Percentiles rank a stretch among this genome's conserved stretches.
These are phyloP conservation scores for Leccinum subrobustum DNA, from an alignment of 1,284 basidiomycete genomes.

Conservation along the genomic window DNA sequence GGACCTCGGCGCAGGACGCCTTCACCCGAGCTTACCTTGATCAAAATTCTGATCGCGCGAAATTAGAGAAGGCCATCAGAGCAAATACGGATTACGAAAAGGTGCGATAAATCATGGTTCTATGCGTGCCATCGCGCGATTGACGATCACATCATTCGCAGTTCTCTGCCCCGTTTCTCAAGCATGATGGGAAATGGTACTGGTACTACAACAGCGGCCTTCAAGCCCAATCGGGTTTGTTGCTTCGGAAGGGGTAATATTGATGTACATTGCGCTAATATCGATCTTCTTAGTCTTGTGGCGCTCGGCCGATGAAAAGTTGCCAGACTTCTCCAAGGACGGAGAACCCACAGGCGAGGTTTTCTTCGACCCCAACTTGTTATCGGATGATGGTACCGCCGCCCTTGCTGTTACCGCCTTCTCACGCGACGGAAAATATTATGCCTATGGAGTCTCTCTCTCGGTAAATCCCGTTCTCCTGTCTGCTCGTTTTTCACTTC, in stretches of 20 bases:
- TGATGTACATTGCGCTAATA: background rate
- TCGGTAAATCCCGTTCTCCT: conserved; percentile 44
- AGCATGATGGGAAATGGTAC: conserved; percentile 72
- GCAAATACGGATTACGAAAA: conserved; percentile 69
- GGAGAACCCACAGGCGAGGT: conserved; percentile 55
- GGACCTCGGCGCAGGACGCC: conserved; percentile 61
- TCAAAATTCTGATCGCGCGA: conserved; percentile 55
- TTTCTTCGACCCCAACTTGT: conserved; percentile 77
- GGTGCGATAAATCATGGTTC: conserved; percentile 40
- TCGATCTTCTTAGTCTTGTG: conserved; percentile 50
- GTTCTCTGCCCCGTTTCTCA: conserved; percentile 61
- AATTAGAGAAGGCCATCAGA: conserved; percentile 59
- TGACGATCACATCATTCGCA: conserved; percentile 27
- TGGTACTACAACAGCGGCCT: conserved; percentile 76
- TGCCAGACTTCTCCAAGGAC: conserved; percentile 52
- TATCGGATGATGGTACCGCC: conserved; percentile 74
- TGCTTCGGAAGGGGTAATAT: background rate
- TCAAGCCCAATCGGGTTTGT: conserved; percentile 59
- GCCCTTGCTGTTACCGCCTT: conserved; percentile 59
- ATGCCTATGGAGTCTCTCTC: conserved; percentile 74
- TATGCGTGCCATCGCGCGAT: background rate
- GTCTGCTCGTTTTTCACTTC: conserved; percentile 2
- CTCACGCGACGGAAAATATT: conserved; percentile 67
- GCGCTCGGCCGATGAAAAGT: conserved; percentile 53
- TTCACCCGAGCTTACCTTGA: conserved; percentile 63